Evolutionary conservation across 768 basidiomycete genomes (phyloP).

Genomic region (Scleroderma bovista): DNA sequence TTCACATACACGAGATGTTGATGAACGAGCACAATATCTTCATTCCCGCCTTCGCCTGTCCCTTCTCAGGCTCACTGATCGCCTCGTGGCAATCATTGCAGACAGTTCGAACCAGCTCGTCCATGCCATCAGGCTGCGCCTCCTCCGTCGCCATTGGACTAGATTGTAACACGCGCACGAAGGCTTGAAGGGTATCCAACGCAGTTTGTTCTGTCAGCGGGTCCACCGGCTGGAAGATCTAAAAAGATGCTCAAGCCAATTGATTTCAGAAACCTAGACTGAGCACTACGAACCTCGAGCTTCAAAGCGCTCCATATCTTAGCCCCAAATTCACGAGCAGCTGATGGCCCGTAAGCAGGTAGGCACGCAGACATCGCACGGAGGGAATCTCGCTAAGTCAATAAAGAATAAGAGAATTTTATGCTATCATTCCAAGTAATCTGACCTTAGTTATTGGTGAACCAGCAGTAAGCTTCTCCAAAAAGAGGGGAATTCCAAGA

Average conservation of each 20-base stretch:
- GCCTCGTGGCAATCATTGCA: constrained; percentile 77
- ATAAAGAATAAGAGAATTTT: background rate
- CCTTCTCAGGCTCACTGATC: constrained; percentile 89
- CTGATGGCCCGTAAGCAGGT: constrained; percentile 72
- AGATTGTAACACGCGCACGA: constrained; percentile 72
- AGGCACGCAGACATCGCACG: constrained; percentile 72
- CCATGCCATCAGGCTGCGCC: constrained; percentile 31
- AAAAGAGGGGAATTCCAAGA: constrained; percentile 79
- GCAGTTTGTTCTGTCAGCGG: constrained; percentile 67
- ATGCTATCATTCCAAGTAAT: background rate
- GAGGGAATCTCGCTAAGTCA: constrained; percentile 74
- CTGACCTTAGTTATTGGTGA: constrained; percentile 76
- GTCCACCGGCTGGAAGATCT: constrained; percentile 95
- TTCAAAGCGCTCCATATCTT: constrained; percentile 91
- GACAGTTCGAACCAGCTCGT: constrained; percentile 65
- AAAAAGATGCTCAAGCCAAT: background rate
- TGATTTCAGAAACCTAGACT: background rate
- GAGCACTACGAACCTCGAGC: constrained; percentile 57
- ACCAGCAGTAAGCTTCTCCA: constrained; percentile 87
- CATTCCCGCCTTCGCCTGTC: constrained; percentile 81
- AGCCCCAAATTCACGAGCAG: constrained; percentile 55
- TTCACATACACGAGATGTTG: constrained; percentile 66
- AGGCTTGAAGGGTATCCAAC: constrained; percentile 58
- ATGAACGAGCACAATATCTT: constrained; percentile 77
- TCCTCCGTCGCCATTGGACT: constrained; percentile 33